Evolutionary conservation across 2,329 filamentous ascomycete genomes (phyloP).

Genomic region (Fusarium sp.): DNA sequence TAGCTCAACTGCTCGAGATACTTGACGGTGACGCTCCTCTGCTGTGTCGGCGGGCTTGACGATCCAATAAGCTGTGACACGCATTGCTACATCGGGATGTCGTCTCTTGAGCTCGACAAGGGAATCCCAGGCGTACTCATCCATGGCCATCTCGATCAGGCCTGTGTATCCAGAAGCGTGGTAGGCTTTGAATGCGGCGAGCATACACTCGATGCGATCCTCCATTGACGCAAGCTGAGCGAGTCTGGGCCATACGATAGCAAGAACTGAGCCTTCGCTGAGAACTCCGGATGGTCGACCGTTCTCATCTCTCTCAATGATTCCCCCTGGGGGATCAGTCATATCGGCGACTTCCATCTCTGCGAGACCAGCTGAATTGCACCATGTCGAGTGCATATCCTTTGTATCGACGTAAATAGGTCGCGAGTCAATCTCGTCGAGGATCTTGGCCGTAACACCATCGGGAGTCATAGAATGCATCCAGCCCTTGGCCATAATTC

Average conservation of each 20-base stretch:
- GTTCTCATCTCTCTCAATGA: conserved; percentile 64
- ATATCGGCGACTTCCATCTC: conserved; percentile 64
- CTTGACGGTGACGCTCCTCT: conserved; percentile 61
- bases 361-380: conserved; percentile 65
- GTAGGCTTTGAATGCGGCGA: conserved; percentile 65
- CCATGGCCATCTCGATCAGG: conserved; percentile 74
- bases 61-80: conserved; percentile 71
- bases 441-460: conserved; percentile 59
- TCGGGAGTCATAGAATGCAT: conserved; percentile 66
- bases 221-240: conserved; percentile 63
- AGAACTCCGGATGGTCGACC: conserved; percentile 67
- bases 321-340: conserved; percentile 66
- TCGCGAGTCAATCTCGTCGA: conserved; percentile 68
- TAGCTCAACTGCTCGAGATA: conserved; percentile 65
- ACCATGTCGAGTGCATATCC: conserved; percentile 71
- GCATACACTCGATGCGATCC: conserved; percentile 65
- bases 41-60: conserved; percentile 64
- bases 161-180: conserved; percentile 69
- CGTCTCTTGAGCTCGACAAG: conserved; percentile 61
- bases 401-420: conserved; percentile 72
- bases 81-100: conserved; percentile 55
- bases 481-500: conserved; percentile 70
- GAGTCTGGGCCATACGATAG: conserved; percentile 70
- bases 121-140: conserved; percentile 69
- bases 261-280: conserved; percentile 66